Percentiles rank a stretch among this genome's conserved stretches.
Evolutionary conservation across 805 yeast genomes (phyloP).

Genomic region (Scheffersomyces stipitis): DNA sequence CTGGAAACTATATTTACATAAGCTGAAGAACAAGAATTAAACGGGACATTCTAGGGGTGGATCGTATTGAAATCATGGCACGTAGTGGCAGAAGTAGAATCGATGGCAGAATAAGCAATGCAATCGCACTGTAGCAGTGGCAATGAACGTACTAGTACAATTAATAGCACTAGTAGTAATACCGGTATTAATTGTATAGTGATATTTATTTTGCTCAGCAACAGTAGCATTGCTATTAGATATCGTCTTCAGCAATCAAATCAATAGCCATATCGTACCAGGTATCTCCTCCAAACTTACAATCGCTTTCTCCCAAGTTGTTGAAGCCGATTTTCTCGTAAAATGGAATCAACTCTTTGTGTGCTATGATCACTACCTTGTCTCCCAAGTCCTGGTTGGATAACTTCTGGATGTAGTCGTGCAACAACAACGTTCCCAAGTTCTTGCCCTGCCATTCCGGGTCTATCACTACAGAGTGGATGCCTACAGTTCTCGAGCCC

Average conservation of each 20-base stretch:
- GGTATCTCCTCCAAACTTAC: conserved; percentile 54
- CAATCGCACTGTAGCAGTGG: too few relatives aligned
- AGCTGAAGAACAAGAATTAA: too few relatives aligned
- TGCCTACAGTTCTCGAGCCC: conserved; percentile 67
- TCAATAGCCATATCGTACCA: conserved; percentile 63
- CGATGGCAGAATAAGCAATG: too few relatives aligned
- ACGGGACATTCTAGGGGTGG: too few relatives aligned
- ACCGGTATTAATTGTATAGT: too few relatives aligned
- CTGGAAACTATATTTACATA: too few relatives aligned
- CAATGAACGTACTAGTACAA: too few relatives aligned
- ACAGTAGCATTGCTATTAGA: conserved; percentile 10
- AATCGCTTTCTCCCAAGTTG: conserved; percentile 62
- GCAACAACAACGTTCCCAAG: conserved; percentile 77
- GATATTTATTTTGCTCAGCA: too few relatives aligned
- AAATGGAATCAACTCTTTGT: conserved; percentile 66
- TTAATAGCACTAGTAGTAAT: too few relatives aligned
- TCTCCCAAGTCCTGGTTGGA: conserved; percentile 85
- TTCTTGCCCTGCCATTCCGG: conserved; percentile 79
- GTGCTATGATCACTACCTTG: conserved; percentile 71
- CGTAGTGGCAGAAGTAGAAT: too few relatives aligned
- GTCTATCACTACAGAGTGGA: conserved; percentile 78
- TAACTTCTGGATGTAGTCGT: conserved; percentile 88
- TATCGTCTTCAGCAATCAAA: conserved; percentile 44
- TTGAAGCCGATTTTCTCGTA: conserved; percentile 81
- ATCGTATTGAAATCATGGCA: too few relatives aligned